A percentile compares a stretch with the other conserved stretches of the same genome.
Conservation (phyloP, 116 monocot species). For the Zostera marina region DNA sequence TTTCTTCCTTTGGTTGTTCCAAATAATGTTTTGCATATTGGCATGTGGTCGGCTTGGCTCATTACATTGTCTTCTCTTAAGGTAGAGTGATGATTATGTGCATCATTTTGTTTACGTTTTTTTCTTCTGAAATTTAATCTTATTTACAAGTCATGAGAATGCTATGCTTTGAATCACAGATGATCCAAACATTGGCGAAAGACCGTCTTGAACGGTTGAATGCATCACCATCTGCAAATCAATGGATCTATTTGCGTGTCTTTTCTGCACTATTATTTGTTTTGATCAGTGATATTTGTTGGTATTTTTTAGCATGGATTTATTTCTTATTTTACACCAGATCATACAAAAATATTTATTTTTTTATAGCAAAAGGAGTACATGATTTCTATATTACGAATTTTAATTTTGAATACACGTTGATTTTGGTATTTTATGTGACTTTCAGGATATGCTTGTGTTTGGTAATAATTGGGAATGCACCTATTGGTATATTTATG, state of each 20-base stretch:
- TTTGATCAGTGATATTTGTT: constrained; percentile 59
- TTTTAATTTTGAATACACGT: no score
- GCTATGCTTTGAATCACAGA: constrained; percentile 26
- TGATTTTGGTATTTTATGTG: neutral
- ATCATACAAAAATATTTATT: no score
- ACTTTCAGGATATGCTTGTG: constrained; percentile 73
- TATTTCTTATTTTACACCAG: neutral
- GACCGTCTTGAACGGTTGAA: constrained; percentile 90
- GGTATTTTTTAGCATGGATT: constrained; percentile 23
- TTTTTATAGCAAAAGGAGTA: no score
- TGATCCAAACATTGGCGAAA: constrained; percentile 85
- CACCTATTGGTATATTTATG: constrained; percentile 45
- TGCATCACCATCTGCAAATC: constrained; percentile 81
- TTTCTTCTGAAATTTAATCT: neutral
- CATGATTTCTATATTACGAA: no score
- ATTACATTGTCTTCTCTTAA: constrained; percentile 62
- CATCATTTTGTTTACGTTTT: neutral
- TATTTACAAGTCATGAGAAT: neutral
- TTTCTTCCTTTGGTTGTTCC: constrained; percentile 87
- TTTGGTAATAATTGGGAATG: constrained; percentile 28
- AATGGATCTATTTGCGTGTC: constrained; percentile 67
- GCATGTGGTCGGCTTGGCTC: constrained; percentile 77
- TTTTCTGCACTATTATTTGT: constrained; percentile 80
- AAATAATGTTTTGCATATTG: constrained; percentile 44
- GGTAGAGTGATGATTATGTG: constrained; percentile 25